Conservation (phyloP, 805 yeast species). For the Candida ficus region DNA sequence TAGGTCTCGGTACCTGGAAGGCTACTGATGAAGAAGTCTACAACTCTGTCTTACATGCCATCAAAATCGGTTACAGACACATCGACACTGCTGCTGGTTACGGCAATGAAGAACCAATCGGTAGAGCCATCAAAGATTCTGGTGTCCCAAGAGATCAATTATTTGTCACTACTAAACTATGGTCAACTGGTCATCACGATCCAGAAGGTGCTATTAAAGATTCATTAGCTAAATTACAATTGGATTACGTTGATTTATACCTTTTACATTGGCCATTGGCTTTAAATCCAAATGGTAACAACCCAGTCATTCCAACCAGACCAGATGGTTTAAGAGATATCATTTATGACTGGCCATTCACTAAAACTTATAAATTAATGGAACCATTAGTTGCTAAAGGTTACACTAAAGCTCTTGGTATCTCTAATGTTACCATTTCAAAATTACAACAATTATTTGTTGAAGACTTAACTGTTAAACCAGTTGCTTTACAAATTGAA, state of each 20-base stretch:
- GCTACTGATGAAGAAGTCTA: constrained; percentile 5
- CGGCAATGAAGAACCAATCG: constrained; percentile 50
- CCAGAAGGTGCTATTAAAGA: constrained; percentile 49
- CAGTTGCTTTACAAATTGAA: constrained; percentile 18
- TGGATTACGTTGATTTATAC: constrained; percentile 75
- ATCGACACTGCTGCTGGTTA: constrained; percentile 57
- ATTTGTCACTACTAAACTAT: constrained; percentile 49
- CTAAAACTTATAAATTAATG: constrained; percentile 19
- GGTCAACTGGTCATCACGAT: constrained; percentile 41
- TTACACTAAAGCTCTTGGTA: constrained; percentile 16
- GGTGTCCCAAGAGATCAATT: constrained; percentile 7
- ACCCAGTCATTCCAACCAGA: constrained; percentile 30
- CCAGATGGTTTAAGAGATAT: constrained; percentile 36
- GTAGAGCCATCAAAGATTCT: constrained; percentile 29
- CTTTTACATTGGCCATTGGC: constrained; percentile 82
- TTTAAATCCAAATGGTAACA: constrained; percentile 21
- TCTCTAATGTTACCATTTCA: constrained; percentile 15
- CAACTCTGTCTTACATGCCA: constrained; percentile 8
- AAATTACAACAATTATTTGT: constrained; percentile 11
- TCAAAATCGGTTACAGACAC: constrained; percentile 49
- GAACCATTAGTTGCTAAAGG: constrained; percentile 12
- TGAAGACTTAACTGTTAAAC: constrained; percentile 7
- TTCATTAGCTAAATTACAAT: constrained; percentile 9
- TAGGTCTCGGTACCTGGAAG: constrained; percentile 8
- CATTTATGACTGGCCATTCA: constrained; percentile 35